Evolutionary conservation across 495 filamentous ascomycete species (phyloP).

Genomic region (Trichocladium uniseriatum): DNA sequence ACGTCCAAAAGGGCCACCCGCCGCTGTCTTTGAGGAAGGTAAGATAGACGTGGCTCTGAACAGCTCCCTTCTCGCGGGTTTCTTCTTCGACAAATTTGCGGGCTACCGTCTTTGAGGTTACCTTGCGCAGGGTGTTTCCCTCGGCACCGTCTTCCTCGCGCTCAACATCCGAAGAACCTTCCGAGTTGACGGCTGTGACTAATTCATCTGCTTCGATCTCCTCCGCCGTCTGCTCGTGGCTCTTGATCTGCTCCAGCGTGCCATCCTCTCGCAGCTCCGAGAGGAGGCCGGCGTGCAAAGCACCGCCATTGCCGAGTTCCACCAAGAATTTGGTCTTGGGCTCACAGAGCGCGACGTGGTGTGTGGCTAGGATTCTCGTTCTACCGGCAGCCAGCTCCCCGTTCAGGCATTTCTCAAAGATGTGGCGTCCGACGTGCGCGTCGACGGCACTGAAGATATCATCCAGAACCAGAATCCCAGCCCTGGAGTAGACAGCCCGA

Average conservation of each 20-base stretch:
- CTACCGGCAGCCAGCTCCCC: conserved; percentile 59
- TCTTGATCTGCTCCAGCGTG: conserved; percentile 49
- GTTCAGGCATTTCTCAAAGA: conserved; percentile 65
- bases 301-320: conserved; percentile 55
- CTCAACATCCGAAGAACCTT: conserved; percentile 22
- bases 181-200: conserved; percentile 40
- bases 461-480: conserved; percentile 69
- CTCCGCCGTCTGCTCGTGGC: conserved; percentile 39
- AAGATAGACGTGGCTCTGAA: conserved; percentile 53
- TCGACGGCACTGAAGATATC: conserved; percentile 75
- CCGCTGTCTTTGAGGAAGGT: conserved; percentile 58
- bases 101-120: conserved; percentile 30
- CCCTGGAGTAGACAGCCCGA: conserved; percentile 68
- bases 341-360: conserved; percentile 66
- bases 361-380: conserved; percentile 73
- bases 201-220: conserved; percentile 39
- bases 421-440: conserved; percentile 67
- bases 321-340: conserved; percentile 62
- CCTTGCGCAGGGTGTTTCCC: conserved; percentile 34
- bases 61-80: conserved; percentile 52
- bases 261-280: conserved; percentile 49
- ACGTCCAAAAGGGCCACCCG: conserved; percentile 52
- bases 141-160: conserved; percentile 16
- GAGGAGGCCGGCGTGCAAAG: conserved; percentile 51
- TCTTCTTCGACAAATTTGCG: conserved; percentile 71